Evolutionary conservation across 1,284 basidiomycete genomes (phyloP).

Genomic region (Phaffia rhodozyma): DNA sequence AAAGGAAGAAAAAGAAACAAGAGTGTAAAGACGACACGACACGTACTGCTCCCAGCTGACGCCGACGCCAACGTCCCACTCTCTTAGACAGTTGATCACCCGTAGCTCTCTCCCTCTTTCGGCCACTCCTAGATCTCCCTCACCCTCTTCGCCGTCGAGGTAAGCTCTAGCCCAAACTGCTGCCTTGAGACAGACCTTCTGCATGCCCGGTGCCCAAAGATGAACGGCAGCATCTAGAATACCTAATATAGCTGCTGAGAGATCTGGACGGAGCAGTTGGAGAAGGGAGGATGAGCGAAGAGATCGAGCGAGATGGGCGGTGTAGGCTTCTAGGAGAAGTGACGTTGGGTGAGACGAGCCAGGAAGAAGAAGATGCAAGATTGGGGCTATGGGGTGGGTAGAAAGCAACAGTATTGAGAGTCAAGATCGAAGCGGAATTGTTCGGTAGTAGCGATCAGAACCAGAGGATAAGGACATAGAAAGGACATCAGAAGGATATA

Average conservation of each 20-base stretch:
- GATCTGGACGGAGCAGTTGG: constrained; percentile 60
- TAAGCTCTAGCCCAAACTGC: constrained; percentile 92
- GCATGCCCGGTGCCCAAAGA: constrained; percentile 85
- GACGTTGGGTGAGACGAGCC: constrained; percentile 86
- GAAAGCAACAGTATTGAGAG: background rate
- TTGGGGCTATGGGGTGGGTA: constrained; percentile 44
- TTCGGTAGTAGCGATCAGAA: background rate
- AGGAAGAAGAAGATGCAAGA: constrained; percentile 72
- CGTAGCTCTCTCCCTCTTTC: constrained; percentile 52
- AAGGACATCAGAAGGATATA: constrained; percentile 22
- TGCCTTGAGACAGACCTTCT: constrained; percentile 71
- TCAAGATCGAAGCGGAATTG: background rate
- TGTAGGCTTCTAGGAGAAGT: constrained; percentile 69
- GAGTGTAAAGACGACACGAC: no score
- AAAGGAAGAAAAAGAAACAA: background rate
- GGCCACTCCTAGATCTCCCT: constrained; percentile 10
- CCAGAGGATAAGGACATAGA: background rate
- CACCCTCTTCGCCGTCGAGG: constrained; percentile 52
- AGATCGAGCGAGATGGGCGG: constrained; percentile 31
- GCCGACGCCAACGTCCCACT: constrained; percentile 84
- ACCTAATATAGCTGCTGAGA: constrained; percentile 77
- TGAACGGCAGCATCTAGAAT: constrained; percentile 87
- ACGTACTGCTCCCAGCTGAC: constrained; percentile 76
- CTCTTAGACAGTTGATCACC: constrained; percentile 87
- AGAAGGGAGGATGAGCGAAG: constrained; percentile 32